phyloP scores from a whole-genome alignment of 495 filamentous ascomycete species.

The Aspergillus olivimuriae region DNA sequence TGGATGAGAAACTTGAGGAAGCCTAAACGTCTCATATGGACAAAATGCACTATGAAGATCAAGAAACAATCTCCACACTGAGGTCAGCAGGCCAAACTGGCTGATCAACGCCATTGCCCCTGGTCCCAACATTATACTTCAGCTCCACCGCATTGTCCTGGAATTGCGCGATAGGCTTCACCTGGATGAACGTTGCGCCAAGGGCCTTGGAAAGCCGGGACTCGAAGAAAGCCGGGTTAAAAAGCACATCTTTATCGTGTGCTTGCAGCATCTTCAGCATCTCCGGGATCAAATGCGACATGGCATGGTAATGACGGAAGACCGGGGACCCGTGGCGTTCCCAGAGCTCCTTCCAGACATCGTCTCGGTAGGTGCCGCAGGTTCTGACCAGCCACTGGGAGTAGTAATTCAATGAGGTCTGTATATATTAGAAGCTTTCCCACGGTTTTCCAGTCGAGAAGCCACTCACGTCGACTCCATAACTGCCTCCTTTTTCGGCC shows the following conservation, averaged over 20 bases:
- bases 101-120: constrained; percentile 19
- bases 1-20: too few species aligned
- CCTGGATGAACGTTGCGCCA: neutral
- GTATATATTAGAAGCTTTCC: too few species aligned
- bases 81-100: constrained; percentile 12
- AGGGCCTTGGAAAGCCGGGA: constrained; percentile 1
- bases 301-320: constrained; percentile 10
- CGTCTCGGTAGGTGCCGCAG: constrained; percentile 9
- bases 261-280: constrained; percentile 7
- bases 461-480: constrained; percentile 14
- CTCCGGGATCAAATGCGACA: constrained; percentile 7
- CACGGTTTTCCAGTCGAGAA: too few species aligned
- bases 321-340: neutral
- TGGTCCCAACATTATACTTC: constrained; percentile 18
- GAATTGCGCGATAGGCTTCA: constrained; percentile 11
- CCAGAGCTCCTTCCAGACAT: constrained; percentile 9
- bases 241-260: constrained; percentile 4
- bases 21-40: too few species aligned
- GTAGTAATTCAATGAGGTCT: constrained; percentile 22
- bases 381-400: constrained; percentile 20
- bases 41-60: too few species aligned
- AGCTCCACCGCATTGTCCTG: constrained; percentile 5
- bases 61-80: constrained; percentile 18
- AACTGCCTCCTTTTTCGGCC: constrained; percentile 27
- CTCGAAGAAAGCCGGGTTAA: constrained; percentile 16